Conservation (phyloP, 768 basidiomycete genomes). For the Agaricus blazei region DNA sequence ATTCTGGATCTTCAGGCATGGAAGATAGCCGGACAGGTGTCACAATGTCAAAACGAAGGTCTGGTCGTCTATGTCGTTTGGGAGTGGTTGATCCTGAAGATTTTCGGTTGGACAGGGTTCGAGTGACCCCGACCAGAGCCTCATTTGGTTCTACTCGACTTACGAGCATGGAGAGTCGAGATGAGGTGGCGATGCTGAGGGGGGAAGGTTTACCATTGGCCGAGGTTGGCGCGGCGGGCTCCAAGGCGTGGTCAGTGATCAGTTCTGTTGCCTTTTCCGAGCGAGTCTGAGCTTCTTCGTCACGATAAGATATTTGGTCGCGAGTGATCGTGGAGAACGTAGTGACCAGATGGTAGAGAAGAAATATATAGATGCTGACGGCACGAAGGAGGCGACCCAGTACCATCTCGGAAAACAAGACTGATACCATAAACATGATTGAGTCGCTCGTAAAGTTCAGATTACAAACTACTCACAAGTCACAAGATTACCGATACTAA, state of each 20-base stretch:
- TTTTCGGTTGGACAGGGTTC: slow-evolving; percentile 1
- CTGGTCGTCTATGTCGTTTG: slow-evolving; percentile 2
- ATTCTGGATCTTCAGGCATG: neutral
- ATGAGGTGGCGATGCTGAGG: neutral
- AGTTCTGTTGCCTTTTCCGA: neutral
- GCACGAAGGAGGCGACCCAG: slow-evolving; percentile 67
- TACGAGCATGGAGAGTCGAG: slow-evolving; percentile 5
- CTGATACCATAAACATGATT: slow-evolving; percentile 24
- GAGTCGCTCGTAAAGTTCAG: neutral
- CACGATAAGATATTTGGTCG: neutral
- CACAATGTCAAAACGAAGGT: slow-evolving; percentile 8
- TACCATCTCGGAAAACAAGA: slow-evolving; percentile 62
- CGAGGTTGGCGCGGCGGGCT: neutral
- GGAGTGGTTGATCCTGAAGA: neutral
- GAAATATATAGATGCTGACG: slow-evolving; percentile 55
- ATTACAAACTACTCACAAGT: slow-evolving; percentile 42
- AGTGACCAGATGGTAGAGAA: slow-evolving; percentile 51
- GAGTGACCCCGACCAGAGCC: neutral
- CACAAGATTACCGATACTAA: slow-evolving; percentile 53
- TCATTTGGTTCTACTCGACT: slow-evolving; percentile 2
- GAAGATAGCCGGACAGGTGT: neutral
- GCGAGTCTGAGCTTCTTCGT: neutral
- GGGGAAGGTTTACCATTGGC: neutral
- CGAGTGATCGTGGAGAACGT: slow-evolving; percentile 25
- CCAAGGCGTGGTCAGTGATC: neutral